A percentile compares a stretch with the other conserved stretches of the same genome.
phyloP scores from a whole-genome alignment of 2,329 filamentous ascomycete species.

The Aspergillus transmontanensis region DNA sequence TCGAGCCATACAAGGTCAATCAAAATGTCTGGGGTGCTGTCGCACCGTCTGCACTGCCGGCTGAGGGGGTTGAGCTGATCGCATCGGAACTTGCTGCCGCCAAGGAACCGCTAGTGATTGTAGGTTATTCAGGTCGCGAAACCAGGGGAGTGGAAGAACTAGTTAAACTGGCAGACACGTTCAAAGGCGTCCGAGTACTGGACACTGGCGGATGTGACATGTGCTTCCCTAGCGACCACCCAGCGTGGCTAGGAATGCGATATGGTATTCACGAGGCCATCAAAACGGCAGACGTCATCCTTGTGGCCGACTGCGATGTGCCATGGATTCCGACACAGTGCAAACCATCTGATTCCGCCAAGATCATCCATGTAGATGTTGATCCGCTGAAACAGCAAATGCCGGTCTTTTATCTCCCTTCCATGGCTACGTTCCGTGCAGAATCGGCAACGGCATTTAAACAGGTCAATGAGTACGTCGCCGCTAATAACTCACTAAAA shows the following conservation, averaged over 20 bases:
- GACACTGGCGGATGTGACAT: slow-evolving; percentile 58
- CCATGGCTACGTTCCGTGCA: slow-evolving; percentile 66
- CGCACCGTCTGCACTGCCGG: slow-evolving; percentile 64
- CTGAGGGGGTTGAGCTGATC: slow-evolving; percentile 49
- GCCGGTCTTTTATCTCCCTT: slow-evolving; percentile 71
- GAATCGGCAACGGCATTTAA: slow-evolving; percentile 66
- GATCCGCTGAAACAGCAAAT: slow-evolving; percentile 73
- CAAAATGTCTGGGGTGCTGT: slow-evolving; percentile 72
- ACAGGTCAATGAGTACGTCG: slow-evolving; percentile 68
- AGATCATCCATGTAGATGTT: slow-evolving; percentile 66
- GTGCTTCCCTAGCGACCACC: slow-evolving; percentile 52
- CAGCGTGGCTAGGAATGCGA: slow-evolving; percentile 67
- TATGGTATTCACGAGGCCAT: slow-evolving; percentile 76
- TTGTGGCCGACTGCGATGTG: slow-evolving; percentile 87
- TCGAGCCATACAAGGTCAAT: slow-evolving; percentile 69
- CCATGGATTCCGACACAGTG: slow-evolving; percentile 87
- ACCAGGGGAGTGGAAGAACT: slow-evolving; percentile 47
- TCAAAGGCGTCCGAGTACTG: slow-evolving; percentile 53
- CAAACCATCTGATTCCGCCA: slow-evolving; percentile 58
- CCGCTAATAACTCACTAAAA: slow-evolving; percentile 47
- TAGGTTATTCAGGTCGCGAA: slow-evolving; percentile 54
- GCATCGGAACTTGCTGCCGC: slow-evolving; percentile 48
- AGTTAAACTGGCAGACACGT: slow-evolving; percentile 49
- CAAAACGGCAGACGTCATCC: slow-evolving; percentile 75
- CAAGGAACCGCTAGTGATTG: slow-evolving; percentile 52